Evolutionary conservation across 225 moss, liverwort and hornwort species (phyloP).

Genomic region (Lunularia cruciata): DNA sequence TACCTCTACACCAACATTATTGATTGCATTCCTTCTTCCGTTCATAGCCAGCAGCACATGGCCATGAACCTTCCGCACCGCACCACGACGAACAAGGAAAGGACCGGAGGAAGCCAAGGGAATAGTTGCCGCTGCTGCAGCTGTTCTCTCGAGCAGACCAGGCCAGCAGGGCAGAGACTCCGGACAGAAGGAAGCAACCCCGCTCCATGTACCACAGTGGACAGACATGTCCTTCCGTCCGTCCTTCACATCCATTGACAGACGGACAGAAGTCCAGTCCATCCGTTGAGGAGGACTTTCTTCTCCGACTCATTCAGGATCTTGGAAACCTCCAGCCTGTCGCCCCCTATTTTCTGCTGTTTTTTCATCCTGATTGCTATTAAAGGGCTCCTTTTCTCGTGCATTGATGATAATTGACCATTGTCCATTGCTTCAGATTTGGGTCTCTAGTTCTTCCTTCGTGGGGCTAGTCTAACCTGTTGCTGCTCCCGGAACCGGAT

Average conservation of each 20-base stretch:
- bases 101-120: not conserved
- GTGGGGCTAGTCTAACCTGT: no score
- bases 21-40: no score
- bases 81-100: conserved; percentile 11
- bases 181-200: not conserved
- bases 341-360: not conserved
- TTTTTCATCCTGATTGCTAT: not conserved
- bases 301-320: not conserved
- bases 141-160: not conserved
- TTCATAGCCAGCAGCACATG: conserved; percentile 12
- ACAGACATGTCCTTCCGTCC: not conserved
- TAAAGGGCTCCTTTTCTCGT: not conserved
- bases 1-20: conserved; percentile 14
- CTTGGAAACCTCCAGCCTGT: no score
- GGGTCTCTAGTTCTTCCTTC: no score
- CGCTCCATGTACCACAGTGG: not conserved
- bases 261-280: not conserved
- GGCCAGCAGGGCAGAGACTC: not conserved
- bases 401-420: not conserved
- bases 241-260: conserved; percentile 46
- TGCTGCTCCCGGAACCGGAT: no score
- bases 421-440: not conserved
- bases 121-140: conserved; percentile 5
- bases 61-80: not conserved
- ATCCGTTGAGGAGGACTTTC: not conserved